Percentiles rank a stretch among this genome's conserved stretches.
phyloP scores from a whole-genome alignment of 2,329 filamentous ascomycete genomes.

The Cladosporium sphaerospermum region DNA sequence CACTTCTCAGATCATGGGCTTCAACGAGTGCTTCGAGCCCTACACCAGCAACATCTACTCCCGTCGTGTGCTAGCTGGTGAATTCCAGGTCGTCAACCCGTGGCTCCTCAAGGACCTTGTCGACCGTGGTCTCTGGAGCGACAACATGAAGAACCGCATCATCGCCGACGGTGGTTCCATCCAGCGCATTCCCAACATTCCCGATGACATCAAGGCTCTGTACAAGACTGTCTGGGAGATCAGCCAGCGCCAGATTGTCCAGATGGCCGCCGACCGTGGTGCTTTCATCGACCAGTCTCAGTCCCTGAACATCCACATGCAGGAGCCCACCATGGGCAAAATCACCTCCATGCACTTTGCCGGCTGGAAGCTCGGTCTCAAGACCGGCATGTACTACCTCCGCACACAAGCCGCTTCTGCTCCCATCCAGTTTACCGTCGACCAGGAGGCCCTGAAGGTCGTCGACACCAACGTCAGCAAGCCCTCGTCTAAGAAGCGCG shows the following conservation, averaged over 20 bases:
- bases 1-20: conserved; percentile 94
- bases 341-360: conserved; percentile 99
- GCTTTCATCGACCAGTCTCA: conserved; percentile 99
- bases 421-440: conserved; percentile 98
- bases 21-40: conserved; percentile 99
- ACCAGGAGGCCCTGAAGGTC: conserved; percentile 88
- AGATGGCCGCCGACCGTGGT: conserved; percentile 97
- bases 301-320: conserved; percentile 99
- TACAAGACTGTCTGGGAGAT: conserved; percentile 99
- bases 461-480: conserved; percentile 72
- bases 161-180: conserved; percentile 94
- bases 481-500: conserved; percentile 62
- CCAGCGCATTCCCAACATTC: conserved; percentile 95
- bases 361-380: conserved; percentile 97
- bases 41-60: conserved; percentile 99
- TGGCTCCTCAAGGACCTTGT: conserved; percentile 98
- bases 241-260: conserved; percentile 86
- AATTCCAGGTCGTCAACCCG: conserved; percentile 99
- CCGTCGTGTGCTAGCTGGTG: conserved; percentile 91
- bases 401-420: conserved; percentile 94
- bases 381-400: conserved; percentile 99
- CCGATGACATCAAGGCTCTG: conserved; percentile 86
- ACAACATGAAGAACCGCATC: conserved; percentile 99
- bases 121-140: conserved; percentile 95
- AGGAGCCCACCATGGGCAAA: conserved; percentile 98